Evolutionary conservation across 768 basidiomycete species (phyloP), one percentile per base, ranked within the genome.

Genomic region (Cystobasidiopsis lactophilus): DNA sequence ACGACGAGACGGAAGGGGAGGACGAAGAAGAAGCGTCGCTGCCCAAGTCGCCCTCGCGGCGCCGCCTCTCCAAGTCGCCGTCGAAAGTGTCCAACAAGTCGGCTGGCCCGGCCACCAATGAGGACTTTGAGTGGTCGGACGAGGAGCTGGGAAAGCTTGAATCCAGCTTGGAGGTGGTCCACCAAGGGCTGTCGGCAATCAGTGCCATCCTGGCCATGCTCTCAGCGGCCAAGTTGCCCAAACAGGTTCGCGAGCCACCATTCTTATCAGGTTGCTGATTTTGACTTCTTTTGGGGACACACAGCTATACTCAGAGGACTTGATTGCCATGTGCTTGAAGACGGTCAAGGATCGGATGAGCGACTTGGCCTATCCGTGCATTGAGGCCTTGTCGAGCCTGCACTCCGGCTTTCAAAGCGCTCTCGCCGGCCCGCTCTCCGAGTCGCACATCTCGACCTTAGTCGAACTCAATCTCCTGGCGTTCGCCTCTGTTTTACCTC

Each of bases 281-380:
- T 50, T 43, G 37, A 44, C 37, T 30, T 2, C 4, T 26, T 49
- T n/a, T n/a, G n/a, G n/a, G n/a, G n/a, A 19, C 27, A 13, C 31
- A 5, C 61, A 89, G 82, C 69, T 95, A 9, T 91, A 91, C 65
- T 93, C 91, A 0, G 86, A 95, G 65, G 93, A 98, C 63, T 72
- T 88, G 11, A 84, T 98, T 56, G 78, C 78, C 0, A 70, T 74
- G 0, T 85, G 86, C 67, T 70, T 95, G 18, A 70, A 68, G 40
- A 71, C 79, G 0, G 73, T 86, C 56, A 88, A 89, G 64, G 81
- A 80, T 56, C 79, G 80, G 53, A 74, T 93, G 29, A 76, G 76
- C 1, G 76, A 76, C 62, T 72, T 84, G 43, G 71, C 95, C 13
- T 89, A 84, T 62, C 86, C 84, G 0, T 83, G 88, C 57, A 76